A percentile compares a stretch with the other conserved stretches of the same genome.
Conservation (phyloP, 768 basidiomycete genomes). For the Lactarius tabidus region DNA sequence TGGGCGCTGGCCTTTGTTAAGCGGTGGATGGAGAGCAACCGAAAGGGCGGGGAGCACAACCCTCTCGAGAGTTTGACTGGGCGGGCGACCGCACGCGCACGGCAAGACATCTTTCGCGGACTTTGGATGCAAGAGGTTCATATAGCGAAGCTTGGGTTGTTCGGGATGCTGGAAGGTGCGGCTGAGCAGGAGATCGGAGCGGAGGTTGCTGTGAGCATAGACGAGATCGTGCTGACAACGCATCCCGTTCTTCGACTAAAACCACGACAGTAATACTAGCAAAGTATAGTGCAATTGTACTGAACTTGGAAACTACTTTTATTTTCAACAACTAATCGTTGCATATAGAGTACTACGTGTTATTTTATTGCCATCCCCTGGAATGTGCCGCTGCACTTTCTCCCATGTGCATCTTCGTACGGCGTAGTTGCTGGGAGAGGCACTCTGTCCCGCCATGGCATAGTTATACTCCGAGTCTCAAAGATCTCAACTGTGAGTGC, state of each 20-base stretch:
- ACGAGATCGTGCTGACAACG: constrained; percentile 28
- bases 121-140: constrained; percentile 26
- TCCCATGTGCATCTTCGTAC: too few species aligned
- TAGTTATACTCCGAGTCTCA: too few species aligned
- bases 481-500: too few species aligned
- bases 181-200: constrained; percentile 29
- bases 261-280: neutral
- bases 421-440: too few species aligned
- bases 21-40: constrained; percentile 34
- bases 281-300: neutral
- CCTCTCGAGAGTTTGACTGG: constrained; percentile 32
- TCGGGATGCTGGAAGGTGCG: constrained; percentile 23
- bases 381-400: too few species aligned
- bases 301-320: neutral
- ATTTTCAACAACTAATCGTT: neutral
- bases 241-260: constrained; percentile 8
- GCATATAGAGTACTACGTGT: neutral
- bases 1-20: constrained; percentile 43
- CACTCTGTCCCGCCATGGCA: too few species aligned
- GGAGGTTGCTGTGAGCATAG: constrained; percentile 30
- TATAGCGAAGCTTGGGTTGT: constrained; percentile 31
- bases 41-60: constrained; percentile 26
- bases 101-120: constrained; percentile 15
- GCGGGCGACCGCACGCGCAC: constrained; percentile 25
- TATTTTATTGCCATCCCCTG: neutral